Evolutionary conservation across 768 basidiomycete genomes (phyloP).

Genomic region (Pisolithus marmoratus): DNA sequence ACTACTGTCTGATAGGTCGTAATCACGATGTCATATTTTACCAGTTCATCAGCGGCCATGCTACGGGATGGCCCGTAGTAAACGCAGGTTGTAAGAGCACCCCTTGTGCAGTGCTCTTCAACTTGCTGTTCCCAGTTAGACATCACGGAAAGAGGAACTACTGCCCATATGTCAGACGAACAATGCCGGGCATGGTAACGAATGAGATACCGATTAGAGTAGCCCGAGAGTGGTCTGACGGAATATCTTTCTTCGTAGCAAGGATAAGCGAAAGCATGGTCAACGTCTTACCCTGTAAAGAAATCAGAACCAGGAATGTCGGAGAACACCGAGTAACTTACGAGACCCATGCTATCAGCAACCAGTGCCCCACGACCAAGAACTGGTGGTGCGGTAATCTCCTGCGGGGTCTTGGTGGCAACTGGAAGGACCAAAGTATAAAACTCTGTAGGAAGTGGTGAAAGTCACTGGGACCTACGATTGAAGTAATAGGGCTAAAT

Average conservation of each 20-base stretch:
- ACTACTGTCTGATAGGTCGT: conserved; percentile 77
- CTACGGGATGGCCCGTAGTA: conserved; percentile 72
- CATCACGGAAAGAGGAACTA: conserved; percentile 76
- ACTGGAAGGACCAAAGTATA: conserved; percentile 35
- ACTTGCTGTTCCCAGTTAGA: conserved; percentile 90
- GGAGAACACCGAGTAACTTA: conserved; percentile 16
- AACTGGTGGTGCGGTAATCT: conserved; percentile 40
- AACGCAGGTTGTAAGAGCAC: conserved; percentile 46
- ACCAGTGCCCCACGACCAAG: conserved; percentile 84
- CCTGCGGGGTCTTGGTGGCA: conserved; percentile 77
- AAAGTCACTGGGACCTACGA: conserved; percentile 32
- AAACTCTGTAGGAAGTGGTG: background rate
- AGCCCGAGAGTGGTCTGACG: conserved; percentile 49
- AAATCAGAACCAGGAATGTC: conserved; percentile 1
- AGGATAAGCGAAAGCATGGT: conserved; percentile 81
- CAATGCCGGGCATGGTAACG: background rate
- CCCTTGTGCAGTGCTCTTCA: conserved; percentile 58
- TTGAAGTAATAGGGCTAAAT: conserved; percentile 63
- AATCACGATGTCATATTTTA: conserved; percentile 69
- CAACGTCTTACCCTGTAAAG: conserved; percentile 78
- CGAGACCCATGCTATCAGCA: conserved; percentile 85
- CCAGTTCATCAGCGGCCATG: conserved; percentile 53
- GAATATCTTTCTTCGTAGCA: conserved; percentile 64
- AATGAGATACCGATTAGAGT: conserved; percentile 66
- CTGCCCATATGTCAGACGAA: conserved; percentile 31